Evolutionary conservation across 352 stramenopile genomes (phyloP), one percentile per base, ranked within the genome.

Genomic region (Phytopythium aichiense): DNA sequence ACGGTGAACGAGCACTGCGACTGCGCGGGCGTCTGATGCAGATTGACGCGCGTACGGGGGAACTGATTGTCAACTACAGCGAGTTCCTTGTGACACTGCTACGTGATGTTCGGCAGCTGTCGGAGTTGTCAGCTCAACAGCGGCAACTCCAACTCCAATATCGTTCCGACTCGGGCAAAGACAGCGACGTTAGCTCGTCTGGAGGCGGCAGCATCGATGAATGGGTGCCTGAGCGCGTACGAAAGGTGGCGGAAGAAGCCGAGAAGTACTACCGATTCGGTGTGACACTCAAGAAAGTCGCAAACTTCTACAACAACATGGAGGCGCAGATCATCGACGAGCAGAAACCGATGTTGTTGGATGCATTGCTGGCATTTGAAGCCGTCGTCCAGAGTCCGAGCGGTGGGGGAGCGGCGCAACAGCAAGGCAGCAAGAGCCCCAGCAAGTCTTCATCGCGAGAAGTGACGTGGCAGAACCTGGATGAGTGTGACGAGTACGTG

Each of bases 251-350:
- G 0, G 76, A 84, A 13, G 88, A 97, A 50, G 91, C 84, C 0
- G 94, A 98, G 67, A 94, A 93, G 60, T 98, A 95, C 79, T 98
- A 98, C 67, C 89, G 92, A 20, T 98, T 96, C 66, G 94, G 91
- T 16, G 91, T 98, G 11, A 94, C 92, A 56, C 75, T 98, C 22
- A 97, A 98, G 65, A 98, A 98, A 68, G 89, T 98, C 8, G 92
- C 95, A 2, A 98, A 97, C 60, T 98, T 98, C 66, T 98, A 98
- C 85, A 98, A 98, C 79, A 97, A 87, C 60, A 95, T 98, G 65
- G 92, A 96, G 30, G 84, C 81, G 9, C 83, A 98, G 59, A 98
- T 98, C 67, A 97, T 98, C 30, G 79, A 93, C 12, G 84, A 92
- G 57, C 94, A 98, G 76, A 98, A 97, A 61, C 86, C 92, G 3